Conservation (phyloP, 495 filamentous ascomycete genomes). For the Apiosordaria backusii region DNA sequence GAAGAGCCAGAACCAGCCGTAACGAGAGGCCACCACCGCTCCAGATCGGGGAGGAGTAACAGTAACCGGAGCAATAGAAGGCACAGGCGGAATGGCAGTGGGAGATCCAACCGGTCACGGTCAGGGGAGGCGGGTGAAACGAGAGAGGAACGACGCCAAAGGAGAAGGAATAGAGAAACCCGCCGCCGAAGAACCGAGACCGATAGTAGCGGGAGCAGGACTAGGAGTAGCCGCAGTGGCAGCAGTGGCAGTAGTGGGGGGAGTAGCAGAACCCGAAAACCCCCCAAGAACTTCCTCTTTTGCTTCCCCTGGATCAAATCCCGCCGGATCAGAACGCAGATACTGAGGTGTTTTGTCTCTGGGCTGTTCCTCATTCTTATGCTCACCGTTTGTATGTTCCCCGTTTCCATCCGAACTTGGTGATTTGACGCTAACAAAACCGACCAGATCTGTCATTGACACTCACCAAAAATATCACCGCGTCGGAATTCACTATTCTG, state of each 20-base stretch:
- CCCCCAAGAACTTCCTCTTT: slow-evolving; percentile 43
- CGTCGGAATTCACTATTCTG: slow-evolving; percentile 66
- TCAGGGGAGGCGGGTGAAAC: slow-evolving; percentile 5
- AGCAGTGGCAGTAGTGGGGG: neutral
- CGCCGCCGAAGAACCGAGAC: neutral
- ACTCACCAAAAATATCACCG: slow-evolving; percentile 53
- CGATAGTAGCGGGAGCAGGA: neutral
- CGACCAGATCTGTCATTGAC: slow-evolving; percentile 63
- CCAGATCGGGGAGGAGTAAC: slow-evolving; percentile 9
- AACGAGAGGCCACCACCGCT: slow-evolving; percentile 10
- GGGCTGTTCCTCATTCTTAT: slow-evolving; percentile 51
- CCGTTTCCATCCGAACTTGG: neutral
- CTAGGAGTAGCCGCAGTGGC: neutral
- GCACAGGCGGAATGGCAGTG: slow-evolving; percentile 24
- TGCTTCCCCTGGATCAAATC: slow-evolving; percentile 54
- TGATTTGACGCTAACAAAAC: slow-evolving; percentile 5
- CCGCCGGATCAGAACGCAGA: slow-evolving; percentile 49
- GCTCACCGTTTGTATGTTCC: slow-evolving; percentile 56
- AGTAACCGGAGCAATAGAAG: slow-evolving; percentile 16
- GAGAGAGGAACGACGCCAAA: slow-evolving; percentile 4
- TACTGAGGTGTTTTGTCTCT: slow-evolving; percentile 57
- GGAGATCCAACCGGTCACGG: slow-evolving; percentile 10
- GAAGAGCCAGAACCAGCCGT: slow-evolving; percentile 16
- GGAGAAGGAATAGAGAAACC: neutral
- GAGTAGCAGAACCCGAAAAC: slow-evolving; percentile 14